phyloP scores from a whole-genome alignment of 1,284 basidiomycete genomes.

The Naganishia liquefaciens region DNA sequence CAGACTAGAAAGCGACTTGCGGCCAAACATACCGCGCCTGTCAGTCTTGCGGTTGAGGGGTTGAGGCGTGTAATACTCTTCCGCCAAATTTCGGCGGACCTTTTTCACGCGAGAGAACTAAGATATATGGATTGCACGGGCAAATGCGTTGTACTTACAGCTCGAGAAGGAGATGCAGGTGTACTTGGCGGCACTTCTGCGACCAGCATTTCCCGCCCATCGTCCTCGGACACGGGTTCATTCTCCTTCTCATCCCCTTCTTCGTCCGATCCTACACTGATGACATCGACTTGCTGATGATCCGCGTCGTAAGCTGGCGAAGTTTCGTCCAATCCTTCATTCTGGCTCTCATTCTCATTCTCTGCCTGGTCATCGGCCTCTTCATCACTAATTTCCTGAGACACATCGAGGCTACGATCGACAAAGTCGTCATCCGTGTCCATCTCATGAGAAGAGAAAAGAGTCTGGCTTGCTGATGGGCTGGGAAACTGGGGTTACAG shows the following conservation, averaged over 20 bases:
- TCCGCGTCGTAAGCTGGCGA: neutral
- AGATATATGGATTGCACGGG: too few species aligned
- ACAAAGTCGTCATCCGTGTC: constrained; percentile 24
- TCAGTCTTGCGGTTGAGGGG: constrained; percentile 13
- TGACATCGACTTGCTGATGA: neutral
- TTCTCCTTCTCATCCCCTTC: constrained; percentile 23
- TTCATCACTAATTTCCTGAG: constrained; percentile 18
- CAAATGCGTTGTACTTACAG: constrained; percentile 11
- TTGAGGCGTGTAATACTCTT: constrained; percentile 27
- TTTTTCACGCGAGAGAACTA: neutral
- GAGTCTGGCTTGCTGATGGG: constrained; percentile 2
- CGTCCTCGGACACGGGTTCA: neutral
- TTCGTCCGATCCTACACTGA: constrained; percentile 1
- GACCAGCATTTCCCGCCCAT: neutral
- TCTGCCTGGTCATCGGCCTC: constrained; percentile 6
- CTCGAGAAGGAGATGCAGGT: constrained; percentile 18
- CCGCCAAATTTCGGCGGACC: constrained; percentile 13
- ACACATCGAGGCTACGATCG: constrained; percentile 22
- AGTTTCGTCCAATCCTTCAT: neutral
- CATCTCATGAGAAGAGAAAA: constrained; percentile 2
- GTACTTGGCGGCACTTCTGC: neutral
- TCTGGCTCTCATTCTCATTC: neutral
- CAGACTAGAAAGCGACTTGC: constrained; percentile 25
- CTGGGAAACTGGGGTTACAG: constrained; percentile 7
- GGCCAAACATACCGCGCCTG: constrained; percentile 21